Conservation (phyloP, 2,329 filamentous ascomycete genomes). For the Harringtonia lauricola region DNA sequence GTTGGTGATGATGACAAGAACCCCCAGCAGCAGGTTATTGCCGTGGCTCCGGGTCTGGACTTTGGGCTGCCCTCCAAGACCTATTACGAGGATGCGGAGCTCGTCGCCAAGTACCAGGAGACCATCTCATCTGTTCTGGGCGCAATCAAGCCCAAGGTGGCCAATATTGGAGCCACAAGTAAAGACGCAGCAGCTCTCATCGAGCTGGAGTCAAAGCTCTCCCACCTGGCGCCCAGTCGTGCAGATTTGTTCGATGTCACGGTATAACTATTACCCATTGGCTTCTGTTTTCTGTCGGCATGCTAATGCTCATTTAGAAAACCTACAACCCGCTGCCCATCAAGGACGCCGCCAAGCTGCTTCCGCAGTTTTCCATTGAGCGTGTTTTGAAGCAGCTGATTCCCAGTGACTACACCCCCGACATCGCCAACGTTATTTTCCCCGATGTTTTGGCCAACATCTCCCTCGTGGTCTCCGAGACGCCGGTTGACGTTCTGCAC, state of each 20-base stretch:
- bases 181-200: conserved; percentile 18
- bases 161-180: conserved; percentile 12
- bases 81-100: conserved; percentile 44
- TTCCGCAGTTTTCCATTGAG: conserved; percentile 44
- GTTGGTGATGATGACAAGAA: conserved; percentile 32
- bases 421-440: conserved; percentile 46
- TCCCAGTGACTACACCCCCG: conserved; percentile 35
- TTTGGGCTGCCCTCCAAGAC: conserved; percentile 53
- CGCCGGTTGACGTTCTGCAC: conserved; percentile 43
- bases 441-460: conserved; percentile 50
- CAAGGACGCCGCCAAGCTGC: conserved; percentile 39
- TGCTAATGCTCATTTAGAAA: conserved; percentile 31
- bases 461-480: conserved; percentile 40
- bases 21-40: conserved; percentile 23
- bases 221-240: not conserved
- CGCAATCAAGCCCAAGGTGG: conserved; percentile 17
- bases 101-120: conserved; percentile 38
- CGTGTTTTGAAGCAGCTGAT: conserved; percentile 39
- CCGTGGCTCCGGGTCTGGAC: conserved; percentile 30
- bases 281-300: too few relatives aligned
- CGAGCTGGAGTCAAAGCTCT: conserved; percentile 9
- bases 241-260: conserved; percentile 12
- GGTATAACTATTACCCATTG: not conserved
- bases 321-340: conserved; percentile 55
- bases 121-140: conserved; percentile 28